Base-by-base conservation (phyloP, 192 early-diverging fungal genomes). In the Podila epigama region DNA sequence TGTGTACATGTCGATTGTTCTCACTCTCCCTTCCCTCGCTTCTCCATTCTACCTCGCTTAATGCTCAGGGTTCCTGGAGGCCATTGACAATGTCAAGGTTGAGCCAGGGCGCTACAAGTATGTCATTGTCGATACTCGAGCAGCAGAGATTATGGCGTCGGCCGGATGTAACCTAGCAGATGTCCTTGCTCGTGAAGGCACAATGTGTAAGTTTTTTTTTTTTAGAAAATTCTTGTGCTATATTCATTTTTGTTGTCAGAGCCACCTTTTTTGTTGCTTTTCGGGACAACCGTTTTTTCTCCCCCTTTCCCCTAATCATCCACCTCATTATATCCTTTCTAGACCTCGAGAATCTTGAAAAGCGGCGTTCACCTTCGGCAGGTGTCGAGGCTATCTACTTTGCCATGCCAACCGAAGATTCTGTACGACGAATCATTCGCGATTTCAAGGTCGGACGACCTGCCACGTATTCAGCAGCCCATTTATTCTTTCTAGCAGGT, bases 101-200 rank as follows among this genome's bases (percentile, higher is more conserved):
- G 73, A 77, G 54, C 85, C 91, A 16, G 86, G 86, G 53, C 83
- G 84, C 62, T 96, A 93, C 91, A 96, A 96, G 77, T 86, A 95
- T 61, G 78, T 95, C 15, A 91, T 96, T 29, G 90, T 94, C 1
- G 94, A 96, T 83, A 70, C 80, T 7, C 86, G 85, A 35, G 86
- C 92, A 35, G 63, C 87, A 35, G 84, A 90, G 40, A 88, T 96
- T 48, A 75, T 96, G 31, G 86, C 86, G 51, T 87, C 88, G 5
- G 85, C 90, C 2, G 66, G 66, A 56, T 91, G 90, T 69, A 91
- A 91, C 56, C 89, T 91, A 83, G 85, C 87, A 55, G 86, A 88
- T 67, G 85, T 88, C 68, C 53, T 88, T 28, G 86, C 85, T 51
- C 83, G 84, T 51, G 84, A 84, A 50, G 86, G 94, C 22, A 94